Evolutionary conservation across 805 yeast genomes (phyloP).

Genomic region (Candida silvatica): DNA sequence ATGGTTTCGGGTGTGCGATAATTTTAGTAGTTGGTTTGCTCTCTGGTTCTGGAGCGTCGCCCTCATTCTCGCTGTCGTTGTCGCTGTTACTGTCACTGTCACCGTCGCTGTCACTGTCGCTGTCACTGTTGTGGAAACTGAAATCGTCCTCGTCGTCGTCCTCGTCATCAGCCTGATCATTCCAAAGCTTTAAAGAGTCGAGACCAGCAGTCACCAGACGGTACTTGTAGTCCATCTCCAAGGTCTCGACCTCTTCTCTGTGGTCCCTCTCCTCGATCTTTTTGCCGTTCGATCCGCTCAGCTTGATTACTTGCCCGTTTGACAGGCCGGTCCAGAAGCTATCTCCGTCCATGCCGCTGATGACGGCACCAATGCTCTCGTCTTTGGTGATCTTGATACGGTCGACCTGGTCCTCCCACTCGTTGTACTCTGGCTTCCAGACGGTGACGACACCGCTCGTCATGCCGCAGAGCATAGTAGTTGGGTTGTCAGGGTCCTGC

Average conservation of each 20-base stretch:
- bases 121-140: conserved; percentile 10
- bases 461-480: conserved; percentile 61
- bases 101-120: conserved; percentile 9
- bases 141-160: conserved; percentile 22
- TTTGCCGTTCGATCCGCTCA: conserved; percentile 57
- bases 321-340: conserved; percentile 61
- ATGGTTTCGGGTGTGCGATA: too few species aligned
- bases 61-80: conserved; percentile 1
- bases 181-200: conserved; percentile 78
- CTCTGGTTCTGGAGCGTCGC: conserved; percentile 1
- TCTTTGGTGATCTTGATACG: conserved; percentile 56
- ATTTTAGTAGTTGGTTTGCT: too few species aligned
- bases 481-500: conserved; percentile 52
- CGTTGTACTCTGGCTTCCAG: conserved; percentile 72
- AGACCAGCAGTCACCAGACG: conserved; percentile 77
- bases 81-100: conserved; percentile 9
- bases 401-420: conserved; percentile 67
- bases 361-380: conserved; percentile 64
- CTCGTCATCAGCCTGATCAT: conserved; percentile 19
- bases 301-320: conserved; percentile 62
- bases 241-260: conserved; percentile 50
- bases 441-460: conserved; percentile 83
- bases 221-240: conserved; percentile 78
- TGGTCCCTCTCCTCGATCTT: conserved; percentile 62
- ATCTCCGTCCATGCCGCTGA: conserved; percentile 46